Percentiles rank a stretch among this genome's conserved stretches.
Evolutionary conservation across 2,329 filamentous ascomycete species (phyloP).

Genomic region (Hypomyces perniciosus): DNA sequence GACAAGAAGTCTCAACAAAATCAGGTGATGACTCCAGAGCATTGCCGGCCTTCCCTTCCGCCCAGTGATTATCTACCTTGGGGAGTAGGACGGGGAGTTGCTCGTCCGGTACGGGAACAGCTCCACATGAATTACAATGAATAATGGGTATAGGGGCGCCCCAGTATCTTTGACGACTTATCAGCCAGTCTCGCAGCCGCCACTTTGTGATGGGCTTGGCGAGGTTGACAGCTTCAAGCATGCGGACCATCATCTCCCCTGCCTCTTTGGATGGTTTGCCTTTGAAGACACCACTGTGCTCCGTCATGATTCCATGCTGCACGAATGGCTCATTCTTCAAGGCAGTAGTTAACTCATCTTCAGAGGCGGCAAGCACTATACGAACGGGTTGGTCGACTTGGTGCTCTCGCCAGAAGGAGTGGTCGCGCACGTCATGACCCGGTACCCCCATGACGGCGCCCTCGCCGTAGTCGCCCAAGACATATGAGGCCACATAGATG

Average conservation of each 20-base stretch:
- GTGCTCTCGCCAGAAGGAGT: conserved; percentile 74
- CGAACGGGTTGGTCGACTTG: conserved; percentile 53
- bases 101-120: conserved; percentile 69
- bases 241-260: conserved; percentile 51
- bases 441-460: conserved; percentile 91
- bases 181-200: conserved; percentile 82
- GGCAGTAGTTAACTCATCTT: conserved; percentile 40
- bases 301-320: conserved; percentile 61
- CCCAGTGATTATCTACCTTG: conserved; percentile 60
- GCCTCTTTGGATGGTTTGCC: conserved; percentile 59
- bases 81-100: conserved; percentile 75
- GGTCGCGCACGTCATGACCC: conserved; percentile 72
- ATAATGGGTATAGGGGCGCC: conserved; percentile 85
- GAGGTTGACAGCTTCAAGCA: conserved; percentile 49
- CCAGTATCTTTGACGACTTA: conserved; percentile 91
- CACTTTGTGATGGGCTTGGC: conserved; percentile 64
- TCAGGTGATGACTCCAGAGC: conserved; percentile 65
- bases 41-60: conserved; percentile 65
- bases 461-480: conserved; percentile 77
- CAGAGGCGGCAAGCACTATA: conserved; percentile 52
- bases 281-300: conserved; percentile 57
- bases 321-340: conserved; percentile 51
- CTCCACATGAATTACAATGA: conserved; percentile 70
- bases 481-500: conserved; percentile 78
- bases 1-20: conserved; percentile 72